Base-by-base conservation (phyloP, 345 rosid genomes). In the Hypericum perforatum region DNA sequence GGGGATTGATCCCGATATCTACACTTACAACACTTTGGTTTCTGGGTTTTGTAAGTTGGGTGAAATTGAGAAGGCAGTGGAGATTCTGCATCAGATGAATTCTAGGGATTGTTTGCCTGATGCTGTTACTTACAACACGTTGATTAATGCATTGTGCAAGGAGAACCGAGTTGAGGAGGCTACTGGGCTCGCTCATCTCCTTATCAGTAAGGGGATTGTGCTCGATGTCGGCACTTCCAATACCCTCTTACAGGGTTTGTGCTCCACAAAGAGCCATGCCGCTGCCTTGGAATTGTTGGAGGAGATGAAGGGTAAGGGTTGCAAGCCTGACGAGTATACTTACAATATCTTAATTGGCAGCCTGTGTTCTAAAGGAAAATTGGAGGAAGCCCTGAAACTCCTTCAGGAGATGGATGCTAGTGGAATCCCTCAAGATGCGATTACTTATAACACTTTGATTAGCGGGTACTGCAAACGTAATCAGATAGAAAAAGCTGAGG, bases 101-200 rank as follows among this genome's bases (percentile, higher is more conserved):
- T 72, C 66, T 9, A 78, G 91, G 74, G 95, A 81, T 62, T 90
- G 95, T 68, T 74, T 86, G 5, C 98, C 95, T 2, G 82, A 87
- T 45, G 82, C 83, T 0, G 92, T 87, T 8, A 85, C 96, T n/a
- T 85, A 82, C 60, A 91, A 87, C 71, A 85, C 92, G n/a, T 60
- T 91, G 59, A 87, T 91, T 66, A 76, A 80, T 73, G 77, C 84
- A 29, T 68, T 91, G 56, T 87, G 89, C 14, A 84, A 82, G 62
- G 96, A 85, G 72, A 91, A 85, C 63, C 87, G 77, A 66, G 60
- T 91, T 37, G 89, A 87, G 50, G 82, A 85, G 57, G 98, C 95
- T 29, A 78, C 72, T 0, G 76, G 73, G 59, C 88, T 91, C 54
- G 80, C 86, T 43, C 80, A 72, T 43, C 74, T 71, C 47, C 78